Conservation (phyloP, 306 rosid genomes). For the Phaseolus lunatus region DNA sequence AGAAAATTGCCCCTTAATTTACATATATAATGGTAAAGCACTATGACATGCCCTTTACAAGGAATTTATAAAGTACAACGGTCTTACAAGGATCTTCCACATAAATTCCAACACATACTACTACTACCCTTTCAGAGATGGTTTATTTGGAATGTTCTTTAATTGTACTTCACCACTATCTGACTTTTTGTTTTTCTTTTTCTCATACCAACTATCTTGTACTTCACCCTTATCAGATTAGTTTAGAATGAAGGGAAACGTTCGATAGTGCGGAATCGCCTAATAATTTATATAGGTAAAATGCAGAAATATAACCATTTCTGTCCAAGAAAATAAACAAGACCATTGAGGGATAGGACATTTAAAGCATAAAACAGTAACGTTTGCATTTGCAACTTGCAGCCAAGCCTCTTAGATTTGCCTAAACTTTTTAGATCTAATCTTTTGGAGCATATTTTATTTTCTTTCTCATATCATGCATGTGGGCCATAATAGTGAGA, state of each 20-base stretch:
- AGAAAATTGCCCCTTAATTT: constrained; percentile 3
- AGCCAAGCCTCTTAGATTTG: constrained; percentile 60
- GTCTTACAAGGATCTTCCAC: constrained; percentile 37
- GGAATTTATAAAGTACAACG: constrained; percentile 34
- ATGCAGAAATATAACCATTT: constrained; percentile 27
- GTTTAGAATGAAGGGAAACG: constrained; percentile 50
- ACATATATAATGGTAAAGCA: constrained; percentile 25
- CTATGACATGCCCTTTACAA: constrained; percentile 12
- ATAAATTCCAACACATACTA: constrained; percentile 43
- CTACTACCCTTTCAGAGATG: constrained; percentile 24
- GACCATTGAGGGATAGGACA: not conserved
- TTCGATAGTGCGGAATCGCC: constrained; percentile 68
- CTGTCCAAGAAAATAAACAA: constrained; percentile 12
- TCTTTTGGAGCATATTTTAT: constrained; percentile 46
- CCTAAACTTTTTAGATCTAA: constrained; percentile 55
- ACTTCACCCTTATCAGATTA: constrained; percentile 56
- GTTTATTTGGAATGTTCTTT: constrained; percentile 47
- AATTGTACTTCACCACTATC: constrained; percentile 51
- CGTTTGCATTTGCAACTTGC: constrained; percentile 55
- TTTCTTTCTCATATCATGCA: constrained; percentile 46
- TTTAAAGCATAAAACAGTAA: constrained; percentile 43
- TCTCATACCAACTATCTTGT: constrained; percentile 41
- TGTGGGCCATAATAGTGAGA: constrained; percentile 55
- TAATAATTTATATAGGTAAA: constrained; percentile 34
- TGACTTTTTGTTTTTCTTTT: constrained; percentile 19